Conservation (phyloP, 495 filamentous ascomycete species). For the Xylaria bambusicola region DNA sequence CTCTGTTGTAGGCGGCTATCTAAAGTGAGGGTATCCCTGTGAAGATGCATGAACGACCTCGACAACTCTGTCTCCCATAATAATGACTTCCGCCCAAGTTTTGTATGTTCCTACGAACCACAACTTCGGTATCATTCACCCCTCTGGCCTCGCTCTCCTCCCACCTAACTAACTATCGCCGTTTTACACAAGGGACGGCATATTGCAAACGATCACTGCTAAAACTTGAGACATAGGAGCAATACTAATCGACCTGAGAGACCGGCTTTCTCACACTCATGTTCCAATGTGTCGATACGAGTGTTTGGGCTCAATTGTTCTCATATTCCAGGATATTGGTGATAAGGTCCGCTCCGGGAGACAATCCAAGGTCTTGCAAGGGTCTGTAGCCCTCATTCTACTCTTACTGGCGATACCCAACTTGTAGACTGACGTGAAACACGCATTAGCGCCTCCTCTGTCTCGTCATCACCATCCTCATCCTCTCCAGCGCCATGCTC, state of each 20-base stretch:
- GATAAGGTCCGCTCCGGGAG: constrained; percentile 37
- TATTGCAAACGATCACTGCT: neutral
- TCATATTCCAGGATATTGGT: constrained; percentile 45
- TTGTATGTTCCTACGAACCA: neutral
- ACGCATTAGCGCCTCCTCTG: neutral
- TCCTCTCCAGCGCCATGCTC: constrained; percentile 64
- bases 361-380: constrained; percentile 32
- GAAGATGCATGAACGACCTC: neutral
- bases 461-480: neutral
- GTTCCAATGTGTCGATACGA: constrained; percentile 50
- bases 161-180: neutral
- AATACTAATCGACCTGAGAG: too few relatives aligned
- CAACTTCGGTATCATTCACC: neutral
- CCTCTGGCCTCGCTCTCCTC: neutral
- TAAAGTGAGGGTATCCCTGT: neutral
- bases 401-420: neutral
- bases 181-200: neutral
- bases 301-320: constrained; percentile 49
- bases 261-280: neutral
- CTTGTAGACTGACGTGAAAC: constrained; percentile 8
- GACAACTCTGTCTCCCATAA: too few relatives aligned
- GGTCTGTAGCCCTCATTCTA: constrained; percentile 21
- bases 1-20: too few relatives aligned
- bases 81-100: neutral
- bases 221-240: neutral